Evolutionary conservation across 2,329 filamentous ascomycete genomes (phyloP), one percentile per base, ranked within the genome.

Genomic region (Rutstroemia sydowiana): DNA sequence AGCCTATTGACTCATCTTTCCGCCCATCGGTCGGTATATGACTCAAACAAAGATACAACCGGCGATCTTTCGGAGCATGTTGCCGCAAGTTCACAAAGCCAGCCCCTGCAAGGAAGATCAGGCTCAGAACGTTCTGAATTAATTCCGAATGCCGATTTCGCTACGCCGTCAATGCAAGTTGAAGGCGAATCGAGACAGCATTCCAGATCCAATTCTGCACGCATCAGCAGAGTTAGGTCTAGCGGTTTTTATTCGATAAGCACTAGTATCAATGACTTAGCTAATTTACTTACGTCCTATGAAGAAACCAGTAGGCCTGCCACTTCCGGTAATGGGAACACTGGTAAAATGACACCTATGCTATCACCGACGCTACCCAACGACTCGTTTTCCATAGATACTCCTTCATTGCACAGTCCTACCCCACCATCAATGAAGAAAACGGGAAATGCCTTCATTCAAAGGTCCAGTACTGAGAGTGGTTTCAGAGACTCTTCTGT

Each of bases 281-380:
- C 45, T 3, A 51, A 58, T 21, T 32, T 61, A 10, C 43, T 61
- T 7, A 37, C 39, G 9, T 40, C 52, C 23, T 39, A 53, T 16
- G 51, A 57, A 43, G 52, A 42, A 9, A n/a, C 54, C 37, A 52
- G 45, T 45, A 21, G 26, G 26, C 36, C 40, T 9, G 48, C 45
- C 9, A 52, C 51, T 20, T 46, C 48, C 36, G 23, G 4, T 5
- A 16, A 48, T 20, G 20, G 10, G n/a, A n/a, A 48, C 23, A 40
- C 45, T 9, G 42, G 52, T 9, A 36, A 53, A 31, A 58, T 53
- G 21, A 58, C 46, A 9, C 40, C 55, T 21, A 56, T 58, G 55
- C 41, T 53, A 23, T 59, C 59, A 7, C 57, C 59, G 36, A 59
- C 58, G 3, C 26, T 59, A 21, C 55, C 59, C 8, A 54, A 54